These are phyloP conservation scores for Scedosporium boydii DNA, from an alignment of 2,329 filamentous ascomycete species.

Conservation along the genomic window DNA sequence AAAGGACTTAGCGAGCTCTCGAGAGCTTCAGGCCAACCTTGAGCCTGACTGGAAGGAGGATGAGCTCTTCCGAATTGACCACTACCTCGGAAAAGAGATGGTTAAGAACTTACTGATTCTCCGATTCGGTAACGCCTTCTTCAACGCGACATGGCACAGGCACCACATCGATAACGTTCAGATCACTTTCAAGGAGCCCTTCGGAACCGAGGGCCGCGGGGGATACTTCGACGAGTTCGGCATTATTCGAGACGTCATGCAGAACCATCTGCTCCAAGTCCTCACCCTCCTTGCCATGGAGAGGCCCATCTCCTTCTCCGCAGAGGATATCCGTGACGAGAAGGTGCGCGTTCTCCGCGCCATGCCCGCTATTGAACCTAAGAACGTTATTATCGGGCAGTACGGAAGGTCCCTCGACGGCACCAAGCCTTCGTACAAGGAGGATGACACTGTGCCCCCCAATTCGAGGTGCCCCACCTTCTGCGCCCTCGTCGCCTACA, in stretches of 20 bases:
- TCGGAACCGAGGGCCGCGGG: constrained; percentile 93
- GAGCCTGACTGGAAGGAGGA: constrained; percentile 98
- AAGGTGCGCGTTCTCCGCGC: constrained; percentile 93
- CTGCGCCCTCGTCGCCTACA: constrained; percentile 92
- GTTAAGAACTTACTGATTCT: constrained; percentile 99
- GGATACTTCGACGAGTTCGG: constrained; percentile 99
- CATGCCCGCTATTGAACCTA: constrained; percentile 91
- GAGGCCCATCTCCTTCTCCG: constrained; percentile 92
- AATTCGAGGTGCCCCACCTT: constrained; percentile 97
- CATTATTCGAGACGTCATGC: constrained; percentile 99
- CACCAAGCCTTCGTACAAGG: constrained; percentile 94
- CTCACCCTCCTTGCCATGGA: constrained; percentile 97
- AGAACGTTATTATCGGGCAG: constrained; percentile 99
- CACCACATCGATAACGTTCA: constrained; percentile 99
- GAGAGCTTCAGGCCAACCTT: constrained; percentile 87
- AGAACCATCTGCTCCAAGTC: constrained; percentile 96
- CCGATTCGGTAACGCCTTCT: constrained; percentile 97
- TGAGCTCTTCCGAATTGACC: constrained; percentile 97
- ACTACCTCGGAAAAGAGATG: constrained; percentile 99
- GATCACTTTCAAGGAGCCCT: constrained; percentile 99
- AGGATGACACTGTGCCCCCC: constrained; percentile 96
- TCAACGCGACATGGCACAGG: constrained; percentile 96
- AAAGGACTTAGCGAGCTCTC: constrained; percentile 89
- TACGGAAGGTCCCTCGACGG: constrained; percentile 95
- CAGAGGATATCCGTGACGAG: constrained; percentile 97